Base-by-base conservation (phyloP, 768 basidiomycete species). In the Pleurotus cornucopiae region DNA sequence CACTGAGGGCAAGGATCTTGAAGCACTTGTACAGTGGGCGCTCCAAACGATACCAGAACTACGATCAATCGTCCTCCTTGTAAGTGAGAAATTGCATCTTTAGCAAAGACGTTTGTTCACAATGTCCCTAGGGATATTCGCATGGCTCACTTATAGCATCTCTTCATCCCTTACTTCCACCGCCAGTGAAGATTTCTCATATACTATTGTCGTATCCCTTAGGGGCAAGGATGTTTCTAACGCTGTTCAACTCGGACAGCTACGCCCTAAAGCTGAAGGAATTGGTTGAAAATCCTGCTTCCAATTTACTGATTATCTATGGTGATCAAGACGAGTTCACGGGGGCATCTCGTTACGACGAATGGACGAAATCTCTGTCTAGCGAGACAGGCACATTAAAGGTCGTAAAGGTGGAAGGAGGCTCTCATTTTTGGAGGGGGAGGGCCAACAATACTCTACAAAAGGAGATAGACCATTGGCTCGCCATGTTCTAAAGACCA, bases 321-420 rank as follows among this genome's bases (percentile, higher is more conserved):
- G 91, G 91, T 0, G 82, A 87, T 59, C 61, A 60, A 13, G 91
- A 93, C 62, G 82, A 91, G 45, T 92, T 91, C 62, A 91, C 90
- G 2, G 68, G 78, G 1, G 67, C 65, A 1, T 69, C 69, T 12
- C 77, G 69, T 26, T 91, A 91, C 61, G 73, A 76, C 41, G 59
- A 62, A 7, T 91, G 89, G 90, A 67, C 66, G 3, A 62, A 73
- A 38, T 64, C 63, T 6, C 71, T 90, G 18, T 34, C 30, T 34
- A 34, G 30, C 30, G 56, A 65, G 51, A 54, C 47, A 13, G 52
- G 40, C 43, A 39, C 49, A 14, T 16, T 77, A 21, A 61, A 63
- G 38, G 67, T 76, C 63, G 60, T 73, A 51, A 66, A 75, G 66
- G 67, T 89, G 14, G 58, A 69, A 34, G 73, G 72, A 38, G 86